These are phyloP conservation scores for Melanogaster broomeanus DNA, from an alignment of 768 basidiomycete species.

Conservation along the genomic window DNA sequence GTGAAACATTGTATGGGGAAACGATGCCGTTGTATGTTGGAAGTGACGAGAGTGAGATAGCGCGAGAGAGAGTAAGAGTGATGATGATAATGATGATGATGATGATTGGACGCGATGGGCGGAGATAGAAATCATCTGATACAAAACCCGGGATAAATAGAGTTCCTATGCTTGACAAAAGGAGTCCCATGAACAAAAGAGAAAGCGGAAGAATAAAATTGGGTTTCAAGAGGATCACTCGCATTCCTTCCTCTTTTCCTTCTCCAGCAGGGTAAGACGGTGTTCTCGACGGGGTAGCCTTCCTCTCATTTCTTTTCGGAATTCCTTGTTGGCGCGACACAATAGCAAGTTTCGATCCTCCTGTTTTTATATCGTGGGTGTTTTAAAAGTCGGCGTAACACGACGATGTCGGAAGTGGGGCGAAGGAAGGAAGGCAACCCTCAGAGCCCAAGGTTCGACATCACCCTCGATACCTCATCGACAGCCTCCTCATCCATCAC, in stretches of 20 bases:
- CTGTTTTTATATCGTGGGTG: conserved; percentile 3
- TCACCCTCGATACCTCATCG: conserved; percentile 76
- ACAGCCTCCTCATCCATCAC: conserved; percentile 55
- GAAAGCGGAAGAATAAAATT: conserved; percentile 13
- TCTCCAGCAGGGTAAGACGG: conserved; percentile 22
- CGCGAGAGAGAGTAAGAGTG: conserved; percentile 13
- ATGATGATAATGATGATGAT: no score
- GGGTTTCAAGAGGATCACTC: conserved; percentile 18
- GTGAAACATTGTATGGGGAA: conserved; percentile 20
- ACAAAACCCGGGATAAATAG: conserved; percentile 36
- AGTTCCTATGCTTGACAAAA: conserved; percentile 29
- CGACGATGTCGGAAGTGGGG: conserved; percentile 6
- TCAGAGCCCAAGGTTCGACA: conserved; percentile 72
- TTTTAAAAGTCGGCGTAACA: conserved; percentile 3
- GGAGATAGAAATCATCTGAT: conserved; percentile 27
- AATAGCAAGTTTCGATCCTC: conserved; percentile 1
- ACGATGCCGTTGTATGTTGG: conserved; percentile 29
- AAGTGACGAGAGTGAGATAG: conserved; percentile 28
- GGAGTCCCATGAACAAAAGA: conserved; percentile 26
- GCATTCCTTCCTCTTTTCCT: conserved; percentile 10
- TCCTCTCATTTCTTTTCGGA: conserved; percentile 4
- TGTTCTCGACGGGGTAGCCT: conserved; percentile 21
- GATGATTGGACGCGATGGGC: conserved; percentile 28
- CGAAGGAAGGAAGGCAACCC: conserved; percentile 12
- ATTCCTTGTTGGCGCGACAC: conserved; percentile 2